Base-by-base conservation (phyloP, 177 flowering plant species). In the Vitis hybrid region DNA sequence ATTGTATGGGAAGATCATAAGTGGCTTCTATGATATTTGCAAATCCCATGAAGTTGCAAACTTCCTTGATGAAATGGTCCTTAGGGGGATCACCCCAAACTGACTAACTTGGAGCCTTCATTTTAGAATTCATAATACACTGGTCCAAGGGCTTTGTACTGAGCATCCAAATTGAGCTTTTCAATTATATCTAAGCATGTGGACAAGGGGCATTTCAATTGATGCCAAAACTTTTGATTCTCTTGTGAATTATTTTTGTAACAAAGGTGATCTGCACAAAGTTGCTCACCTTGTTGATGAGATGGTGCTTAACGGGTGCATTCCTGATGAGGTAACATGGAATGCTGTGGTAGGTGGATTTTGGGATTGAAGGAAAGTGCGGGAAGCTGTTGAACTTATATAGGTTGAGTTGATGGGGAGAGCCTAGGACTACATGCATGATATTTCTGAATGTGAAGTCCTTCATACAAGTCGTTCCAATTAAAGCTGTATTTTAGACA, bases 21-120 rank as follows among this genome's bases (percentile, higher is more conserved):
- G 13, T 74, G 81, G 90, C 11, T 83, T 85, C 53, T 91, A 89
- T 76, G 86, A 85, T 62, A 59, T 67, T 49, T 7, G 48, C 53
- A 90, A 82, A 76, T 93, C 85, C 56, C 81, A 69, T 16, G 89
- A 89, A 75, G 98, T 93, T 74, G 91, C 96, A 51, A 89, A 90
- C 72, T 86, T 89, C 75, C 86, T 93, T 71, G 97, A 91, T 78
- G 98, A 93, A 80, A 93, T 93, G 98, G 77, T 84, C 21, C 85
- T 91, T 19, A 78, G 76, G 15, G 88, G 90, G 12, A 74, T 87
- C 55, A 65, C 82, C 51, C 92, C 93, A 11, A 87, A 78, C 58
- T 73, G 89, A 50, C 3, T 91, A 51, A 93, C 95, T 55, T 83
- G 91, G 87, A 77, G 78, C 61, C 76, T 87, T 77, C 94, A 91